A percentile compares a stretch with the other conserved stretches of the same genome.
Evolutionary conservation across 352 stramenopile genomes (phyloP).

Genomic region (Hyaloperonospora arabidopsidis): DNA sequence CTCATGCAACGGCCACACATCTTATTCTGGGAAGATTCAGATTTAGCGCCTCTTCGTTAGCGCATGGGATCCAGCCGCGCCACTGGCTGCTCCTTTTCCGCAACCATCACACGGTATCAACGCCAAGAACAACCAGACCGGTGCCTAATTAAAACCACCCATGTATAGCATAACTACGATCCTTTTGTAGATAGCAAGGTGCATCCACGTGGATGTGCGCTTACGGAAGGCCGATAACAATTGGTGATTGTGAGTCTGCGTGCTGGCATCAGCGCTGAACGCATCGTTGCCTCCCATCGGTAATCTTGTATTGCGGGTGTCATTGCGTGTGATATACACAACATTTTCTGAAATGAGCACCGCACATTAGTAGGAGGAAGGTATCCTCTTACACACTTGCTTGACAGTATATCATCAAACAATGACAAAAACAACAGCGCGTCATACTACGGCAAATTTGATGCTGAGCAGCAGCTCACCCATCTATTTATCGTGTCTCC

Average conservation of each 20-base stretch:
- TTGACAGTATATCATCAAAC: background rate
- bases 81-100: background rate
- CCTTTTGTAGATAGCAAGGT: background rate
- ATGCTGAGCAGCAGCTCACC: background rate
- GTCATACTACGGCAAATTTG: background rate
- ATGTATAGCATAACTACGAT: background rate
- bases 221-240: background rate
- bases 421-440: background rate
- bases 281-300: background rate
- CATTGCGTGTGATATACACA: background rate
- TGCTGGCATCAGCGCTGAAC: background rate
- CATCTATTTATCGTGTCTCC: slow-evolving; percentile 1
- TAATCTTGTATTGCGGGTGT: background rate
- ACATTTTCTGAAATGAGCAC: background rate
- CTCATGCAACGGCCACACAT: background rate
- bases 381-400: background rate
- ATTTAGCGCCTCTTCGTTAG: too few relatives aligned
- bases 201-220: background rate
- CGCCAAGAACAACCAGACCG: background rate
- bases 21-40: background rate
- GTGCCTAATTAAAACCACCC: background rate
- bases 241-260: background rate
- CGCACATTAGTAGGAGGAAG: background rate
- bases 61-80: background rate
- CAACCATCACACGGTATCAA: background rate